A percentile compares a stretch with the other conserved stretches of the same genome.
These are phyloP conservation scores for Diversispora eburnea DNA, from an alignment of 192 early-diverging fungal species.

Conservation along the genomic window DNA sequence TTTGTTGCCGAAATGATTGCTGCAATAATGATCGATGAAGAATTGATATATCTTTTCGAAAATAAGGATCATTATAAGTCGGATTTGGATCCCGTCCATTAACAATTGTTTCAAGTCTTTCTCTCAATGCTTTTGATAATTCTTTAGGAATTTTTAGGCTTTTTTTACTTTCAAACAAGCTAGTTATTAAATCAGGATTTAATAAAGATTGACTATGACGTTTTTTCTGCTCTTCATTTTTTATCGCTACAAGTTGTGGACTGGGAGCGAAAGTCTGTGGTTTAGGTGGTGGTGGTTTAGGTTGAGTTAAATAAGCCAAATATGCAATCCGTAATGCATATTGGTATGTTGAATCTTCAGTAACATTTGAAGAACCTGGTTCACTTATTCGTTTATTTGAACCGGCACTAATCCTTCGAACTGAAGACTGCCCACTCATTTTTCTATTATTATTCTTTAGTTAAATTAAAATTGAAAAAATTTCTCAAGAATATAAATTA, in stretches of 20 bases:
- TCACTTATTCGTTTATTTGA: too few relatives aligned
- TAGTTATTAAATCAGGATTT: too few relatives aligned
- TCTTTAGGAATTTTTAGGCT: slow-evolving; percentile 46
- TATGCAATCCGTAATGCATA: slow-evolving; percentile 27
- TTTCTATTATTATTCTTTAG: too few relatives aligned
- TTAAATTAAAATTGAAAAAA: too few relatives aligned
- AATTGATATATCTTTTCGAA: slow-evolving; percentile 33
- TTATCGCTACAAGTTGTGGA: neutral
- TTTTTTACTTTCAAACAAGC: too few relatives aligned
- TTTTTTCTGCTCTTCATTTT: neutral
- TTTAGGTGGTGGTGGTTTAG: neutral
- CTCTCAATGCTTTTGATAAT: slow-evolving; percentile 39
- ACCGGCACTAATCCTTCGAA: too few relatives aligned
- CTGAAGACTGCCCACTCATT: too few relatives aligned
- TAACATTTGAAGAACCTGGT: neutral
- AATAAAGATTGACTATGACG: too few relatives aligned
- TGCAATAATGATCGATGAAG: slow-evolving; percentile 14
- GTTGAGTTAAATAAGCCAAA: slow-evolving; percentile 9
- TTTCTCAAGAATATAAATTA: too few relatives aligned
- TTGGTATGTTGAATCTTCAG: slow-evolving; percentile 19
- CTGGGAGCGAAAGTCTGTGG: neutral
- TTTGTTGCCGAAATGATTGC: slow-evolving; percentile 17
- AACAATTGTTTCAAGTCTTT: slow-evolving; percentile 46
- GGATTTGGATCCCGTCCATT: slow-evolving; percentile 43
- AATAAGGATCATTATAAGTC: slow-evolving; percentile 44